Evolutionary conservation across 176 grass and related monocot species (phyloP).

Genomic region (Oryza punctata): DNA sequence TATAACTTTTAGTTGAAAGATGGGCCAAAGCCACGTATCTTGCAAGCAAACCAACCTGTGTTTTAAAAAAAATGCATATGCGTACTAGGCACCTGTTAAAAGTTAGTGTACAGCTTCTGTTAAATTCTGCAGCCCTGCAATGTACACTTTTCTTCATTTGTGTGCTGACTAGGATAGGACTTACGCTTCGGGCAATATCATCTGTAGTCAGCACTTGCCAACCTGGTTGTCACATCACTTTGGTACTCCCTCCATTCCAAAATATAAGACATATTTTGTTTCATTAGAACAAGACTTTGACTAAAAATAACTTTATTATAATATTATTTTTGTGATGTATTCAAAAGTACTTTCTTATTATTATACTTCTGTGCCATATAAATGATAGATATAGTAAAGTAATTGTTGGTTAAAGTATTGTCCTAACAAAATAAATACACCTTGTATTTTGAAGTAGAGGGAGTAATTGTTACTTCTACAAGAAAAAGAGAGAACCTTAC

Average conservation of each 20-base stretch:
- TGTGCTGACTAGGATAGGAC: conserved; percentile 14
- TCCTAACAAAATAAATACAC: no score
- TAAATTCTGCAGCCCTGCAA: background rate
- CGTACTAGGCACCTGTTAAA: background rate
- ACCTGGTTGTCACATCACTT: background rate
- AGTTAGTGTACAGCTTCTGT: conserved; percentile 3
- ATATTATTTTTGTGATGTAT: no score
- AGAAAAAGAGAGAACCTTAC: background rate
- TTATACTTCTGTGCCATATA: no score
- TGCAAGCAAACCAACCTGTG: background rate
- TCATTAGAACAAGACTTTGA: no score
- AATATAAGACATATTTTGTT: no score
- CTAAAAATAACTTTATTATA: no score
- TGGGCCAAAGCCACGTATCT: background rate
- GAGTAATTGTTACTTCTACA: background rate
- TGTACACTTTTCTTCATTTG: conserved; percentile 16
- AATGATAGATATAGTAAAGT: no score
- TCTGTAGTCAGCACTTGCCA: background rate
- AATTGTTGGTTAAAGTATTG: no score
- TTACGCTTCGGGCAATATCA: background rate
- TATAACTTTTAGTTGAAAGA: background rate
- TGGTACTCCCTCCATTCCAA: no score
- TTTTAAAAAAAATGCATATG: background rate
- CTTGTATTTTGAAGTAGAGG: no score
- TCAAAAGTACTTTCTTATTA: no score